These are phyloP conservation scores for Rhizophagus sp. DNA, from an alignment of 192 early-diverging fungal genomes.

Conservation along the genomic window DNA sequence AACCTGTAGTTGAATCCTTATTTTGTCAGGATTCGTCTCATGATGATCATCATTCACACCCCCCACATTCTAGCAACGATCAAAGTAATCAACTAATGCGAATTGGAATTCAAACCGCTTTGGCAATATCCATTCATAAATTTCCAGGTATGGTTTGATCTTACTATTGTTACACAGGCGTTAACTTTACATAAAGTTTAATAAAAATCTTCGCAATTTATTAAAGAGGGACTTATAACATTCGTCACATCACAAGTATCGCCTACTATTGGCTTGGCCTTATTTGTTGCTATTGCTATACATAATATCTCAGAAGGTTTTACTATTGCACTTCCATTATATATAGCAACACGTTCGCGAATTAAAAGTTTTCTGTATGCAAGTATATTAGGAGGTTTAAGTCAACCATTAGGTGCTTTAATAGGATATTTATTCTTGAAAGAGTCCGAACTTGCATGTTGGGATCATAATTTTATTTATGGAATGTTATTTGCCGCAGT, in stretches of 20 bases:
- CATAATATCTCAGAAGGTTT: slow-evolving; percentile 62
- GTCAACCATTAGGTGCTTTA: slow-evolving; percentile 55
- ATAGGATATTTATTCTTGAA: slow-evolving; percentile 47
- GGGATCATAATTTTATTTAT: slow-evolving; percentile 23
- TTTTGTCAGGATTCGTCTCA: neutral
- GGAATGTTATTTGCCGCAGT: slow-evolving; percentile 1
- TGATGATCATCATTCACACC: neutral
- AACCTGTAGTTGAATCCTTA: neutral
- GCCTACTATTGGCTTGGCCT: slow-evolving; percentile 47
- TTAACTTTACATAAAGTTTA: no score
- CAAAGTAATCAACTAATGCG: slow-evolving; percentile 37
- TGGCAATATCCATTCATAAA: slow-evolving; percentile 56
- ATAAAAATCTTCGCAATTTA: slow-evolving; percentile 1
- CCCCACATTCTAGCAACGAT: neutral
- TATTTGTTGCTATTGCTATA: slow-evolving; percentile 53
- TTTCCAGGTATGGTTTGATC: slow-evolving; percentile 46
- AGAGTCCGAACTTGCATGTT: neutral
- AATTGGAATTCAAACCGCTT: slow-evolving; percentile 58
- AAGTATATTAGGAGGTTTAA: slow-evolving; percentile 50
- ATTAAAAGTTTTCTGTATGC: slow-evolving; percentile 46
- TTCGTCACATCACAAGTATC: slow-evolving; percentile 52
- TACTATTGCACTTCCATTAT: slow-evolving; percentile 57
- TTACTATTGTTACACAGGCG: no score
- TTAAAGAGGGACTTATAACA: slow-evolving; percentile 56
- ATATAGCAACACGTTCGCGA: slow-evolving; percentile 48